phyloP scores from a whole-genome alignment of 805 yeast genomes.

The Myxozyma melibiosi region DNA sequence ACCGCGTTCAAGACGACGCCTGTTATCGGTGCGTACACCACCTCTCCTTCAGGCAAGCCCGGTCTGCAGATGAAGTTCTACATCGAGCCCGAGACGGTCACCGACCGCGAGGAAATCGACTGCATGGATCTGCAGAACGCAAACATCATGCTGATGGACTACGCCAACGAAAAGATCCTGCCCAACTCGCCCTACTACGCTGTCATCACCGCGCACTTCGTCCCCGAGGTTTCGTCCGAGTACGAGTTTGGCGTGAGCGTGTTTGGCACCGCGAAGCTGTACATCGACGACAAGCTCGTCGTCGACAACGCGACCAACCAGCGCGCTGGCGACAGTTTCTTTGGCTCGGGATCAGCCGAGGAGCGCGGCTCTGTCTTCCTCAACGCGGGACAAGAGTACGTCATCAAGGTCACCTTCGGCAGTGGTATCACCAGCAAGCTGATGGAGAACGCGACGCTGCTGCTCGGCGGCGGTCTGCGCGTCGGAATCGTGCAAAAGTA shows the following conservation, averaged over 20 bases:
- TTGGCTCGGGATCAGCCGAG: constrained; percentile 59
- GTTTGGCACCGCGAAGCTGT: constrained; percentile 59
- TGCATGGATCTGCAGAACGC: not conserved
- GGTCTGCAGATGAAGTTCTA: constrained; percentile 8
- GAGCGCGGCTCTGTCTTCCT: constrained; percentile 46
- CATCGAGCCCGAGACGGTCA: not conserved
- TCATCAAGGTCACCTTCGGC: constrained; percentile 54
- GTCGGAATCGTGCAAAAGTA: constrained; percentile 1
- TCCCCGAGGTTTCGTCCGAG: constrained; percentile 52
- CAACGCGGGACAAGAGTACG: constrained; percentile 51
- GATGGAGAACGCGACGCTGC: not conserved
- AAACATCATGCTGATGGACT: constrained; percentile 15
- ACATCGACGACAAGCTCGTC: constrained; percentile 54
- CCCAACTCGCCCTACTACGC: constrained; percentile 44
- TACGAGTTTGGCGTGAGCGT: constrained; percentile 57
- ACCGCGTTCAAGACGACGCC: constrained; percentile 13
- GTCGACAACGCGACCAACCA: constrained; percentile 61
- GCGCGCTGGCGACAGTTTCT: constrained; percentile 53
- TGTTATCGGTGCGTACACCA: constrained; percentile 2
- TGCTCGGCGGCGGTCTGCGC: constrained; percentile 14
- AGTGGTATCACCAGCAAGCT: constrained; percentile 47
- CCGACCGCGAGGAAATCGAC: constrained; percentile 7
- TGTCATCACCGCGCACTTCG: constrained; percentile 49
- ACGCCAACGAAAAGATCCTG: constrained; percentile 8
- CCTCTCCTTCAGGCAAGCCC: constrained; percentile 11